Conservation (phyloP, 2,329 filamentous ascomycete genomes). For the Emergomyces pasteurianus region DNA sequence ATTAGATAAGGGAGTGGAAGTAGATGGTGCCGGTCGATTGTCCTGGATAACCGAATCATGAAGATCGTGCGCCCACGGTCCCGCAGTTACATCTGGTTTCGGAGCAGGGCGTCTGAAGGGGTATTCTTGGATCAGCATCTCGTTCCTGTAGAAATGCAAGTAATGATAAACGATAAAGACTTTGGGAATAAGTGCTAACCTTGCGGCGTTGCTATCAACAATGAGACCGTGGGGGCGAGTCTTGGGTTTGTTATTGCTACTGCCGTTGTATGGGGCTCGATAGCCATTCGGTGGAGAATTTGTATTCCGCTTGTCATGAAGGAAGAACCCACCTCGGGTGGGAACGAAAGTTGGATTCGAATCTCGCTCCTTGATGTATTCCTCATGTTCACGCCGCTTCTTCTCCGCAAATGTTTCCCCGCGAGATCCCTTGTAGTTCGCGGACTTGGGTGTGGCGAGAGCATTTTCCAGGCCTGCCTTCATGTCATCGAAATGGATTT, state of each 20-base stretch:
- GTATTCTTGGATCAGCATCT: slow-evolving; percentile 1
- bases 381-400: slow-evolving; percentile 75
- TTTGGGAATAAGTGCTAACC: slow-evolving; percentile 24
- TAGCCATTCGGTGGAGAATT: slow-evolving; percentile 69
- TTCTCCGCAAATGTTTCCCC: slow-evolving; percentile 54
- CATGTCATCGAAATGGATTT: slow-evolving; percentile 41
- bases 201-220: slow-evolving; percentile 30
- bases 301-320: slow-evolving; percentile 81
- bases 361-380: slow-evolving; percentile 78
- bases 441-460: slow-evolving; percentile 28
- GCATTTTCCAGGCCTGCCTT: slow-evolving; percentile 17
- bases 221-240: slow-evolving; percentile 40
- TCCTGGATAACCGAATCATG: slow-evolving; percentile 53
- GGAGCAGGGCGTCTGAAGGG: slow-evolving; percentile 27
- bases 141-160: slow-evolving; percentile 15
- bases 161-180: slow-evolving; percentile 1
- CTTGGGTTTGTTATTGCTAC: slow-evolving; percentile 40
- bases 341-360: slow-evolving; percentile 88
- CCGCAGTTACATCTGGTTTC: slow-evolving; percentile 47
- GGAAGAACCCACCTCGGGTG: slow-evolving; percentile 88
- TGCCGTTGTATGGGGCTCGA: slow-evolving; percentile 25
- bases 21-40: slow-evolving; percentile 24
- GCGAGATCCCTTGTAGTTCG: slow-evolving; percentile 19
- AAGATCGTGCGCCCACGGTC: slow-evolving; percentile 87
- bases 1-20: slow-evolving; percentile 13